Conservation (phyloP, 768 basidiomycete genomes). For the Panaeolus cyanescens region DNA sequence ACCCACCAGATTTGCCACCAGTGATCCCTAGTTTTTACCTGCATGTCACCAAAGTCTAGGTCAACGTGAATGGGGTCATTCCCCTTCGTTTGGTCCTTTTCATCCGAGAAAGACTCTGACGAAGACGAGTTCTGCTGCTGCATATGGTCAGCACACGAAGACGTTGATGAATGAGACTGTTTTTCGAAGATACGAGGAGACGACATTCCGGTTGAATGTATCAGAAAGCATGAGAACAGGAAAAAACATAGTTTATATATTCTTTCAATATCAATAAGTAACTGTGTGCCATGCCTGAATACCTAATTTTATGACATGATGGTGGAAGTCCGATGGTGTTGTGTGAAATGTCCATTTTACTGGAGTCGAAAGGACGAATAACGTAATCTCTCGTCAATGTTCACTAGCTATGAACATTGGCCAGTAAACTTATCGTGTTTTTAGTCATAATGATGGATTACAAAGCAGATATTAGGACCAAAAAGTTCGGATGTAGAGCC, state of each 20-base stretch:
- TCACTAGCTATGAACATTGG: neutral
- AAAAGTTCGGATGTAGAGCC: neutral
- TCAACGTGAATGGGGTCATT: constrained; percentile 27
- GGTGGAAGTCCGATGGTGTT: neutral
- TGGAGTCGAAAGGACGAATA: too few species aligned
- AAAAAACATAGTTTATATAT: neutral
- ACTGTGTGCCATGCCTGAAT: neutral
- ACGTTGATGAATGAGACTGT: neutral
- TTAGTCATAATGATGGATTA: too few species aligned
- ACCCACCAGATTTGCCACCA: constrained; percentile 62
- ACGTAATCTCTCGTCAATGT: neutral
- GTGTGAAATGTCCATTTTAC: too few species aligned
- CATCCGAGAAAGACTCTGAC: neutral
- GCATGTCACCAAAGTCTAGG: constrained; percentile 41
- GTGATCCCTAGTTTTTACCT: constrained; percentile 40
- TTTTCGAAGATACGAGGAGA: neutral
- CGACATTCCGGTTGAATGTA: neutral
- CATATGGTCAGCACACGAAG: neutral
- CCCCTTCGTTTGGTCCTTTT: neutral
- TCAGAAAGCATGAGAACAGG: neutral
- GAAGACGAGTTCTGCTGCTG: neutral
- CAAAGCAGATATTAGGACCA: neutral
- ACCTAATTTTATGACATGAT: neutral
- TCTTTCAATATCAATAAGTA: neutral
- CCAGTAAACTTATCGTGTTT: too few species aligned